Percentiles rank a stretch among this genome's conserved stretches.
These are phyloP conservation scores for Pyrenopolyporus hunteri DNA, from an alignment of 495 filamentous ascomycete species.

Conservation along the genomic window DNA sequence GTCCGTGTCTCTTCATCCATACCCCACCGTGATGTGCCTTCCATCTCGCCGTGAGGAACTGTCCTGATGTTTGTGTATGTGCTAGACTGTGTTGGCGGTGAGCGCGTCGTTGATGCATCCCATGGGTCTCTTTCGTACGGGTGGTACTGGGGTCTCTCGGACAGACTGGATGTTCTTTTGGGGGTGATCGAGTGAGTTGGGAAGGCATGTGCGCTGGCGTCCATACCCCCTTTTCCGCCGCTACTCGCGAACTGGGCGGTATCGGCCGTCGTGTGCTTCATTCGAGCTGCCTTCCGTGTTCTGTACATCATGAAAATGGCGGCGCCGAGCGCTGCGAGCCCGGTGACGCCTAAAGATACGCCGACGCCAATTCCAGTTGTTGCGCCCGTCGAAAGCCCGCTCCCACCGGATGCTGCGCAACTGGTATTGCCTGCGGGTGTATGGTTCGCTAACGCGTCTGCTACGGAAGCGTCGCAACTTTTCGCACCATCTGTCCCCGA, in stretches of 20 bases:
- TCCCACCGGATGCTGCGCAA: not conserved
- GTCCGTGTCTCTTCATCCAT: slow-evolving; percentile 14
- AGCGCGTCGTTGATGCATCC: slow-evolving; percentile 14
- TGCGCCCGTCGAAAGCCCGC: slow-evolving; percentile 23
- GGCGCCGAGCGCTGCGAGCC: slow-evolving; percentile 30
- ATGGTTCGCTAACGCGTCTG: slow-evolving; percentile 21
- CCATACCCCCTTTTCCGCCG: slow-evolving; percentile 13
- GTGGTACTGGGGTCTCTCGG: slow-evolving; percentile 23
- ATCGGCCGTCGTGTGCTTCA: slow-evolving; percentile 2
- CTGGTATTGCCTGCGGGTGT: slow-evolving; percentile 13
- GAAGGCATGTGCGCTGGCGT: slow-evolving; percentile 12
- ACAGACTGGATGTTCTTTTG: slow-evolving; percentile 17
- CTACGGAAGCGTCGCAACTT: slow-evolving; percentile 25
- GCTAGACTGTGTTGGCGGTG: slow-evolving; percentile 1
- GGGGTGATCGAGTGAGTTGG: slow-evolving; percentile 13
- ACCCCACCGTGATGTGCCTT: slow-evolving; percentile 8
- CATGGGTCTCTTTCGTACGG: slow-evolving; percentile 18
- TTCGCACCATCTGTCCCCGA: slow-evolving; percentile 2
- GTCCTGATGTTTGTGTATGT: slow-evolving; percentile 23
- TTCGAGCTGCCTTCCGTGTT: slow-evolving; percentile 21
- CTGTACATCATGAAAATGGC: slow-evolving; percentile 32
- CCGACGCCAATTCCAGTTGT: slow-evolving; percentile 39
- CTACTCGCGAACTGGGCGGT: slow-evolving; percentile 18
- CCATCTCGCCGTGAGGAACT: slow-evolving; percentile 35
- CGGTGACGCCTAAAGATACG: slow-evolving; percentile 32